phyloP scores from a whole-genome alignment of 2,329 filamentous ascomycete genomes.

The Scedosporium apiospermum region DNA sequence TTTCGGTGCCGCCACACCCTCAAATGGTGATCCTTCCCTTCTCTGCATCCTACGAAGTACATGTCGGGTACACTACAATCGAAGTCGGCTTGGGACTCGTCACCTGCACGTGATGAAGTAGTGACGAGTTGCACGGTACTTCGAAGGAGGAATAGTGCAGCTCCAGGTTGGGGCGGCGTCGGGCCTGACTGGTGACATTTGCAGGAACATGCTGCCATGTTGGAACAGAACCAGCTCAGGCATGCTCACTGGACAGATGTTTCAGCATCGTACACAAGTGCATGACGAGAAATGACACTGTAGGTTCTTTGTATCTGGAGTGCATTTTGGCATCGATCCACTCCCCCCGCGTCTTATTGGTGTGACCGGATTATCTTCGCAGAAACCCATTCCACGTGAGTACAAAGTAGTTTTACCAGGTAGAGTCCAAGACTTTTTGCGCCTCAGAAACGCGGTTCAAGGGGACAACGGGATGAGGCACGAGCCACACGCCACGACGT shows the following conservation, averaged over 20 bases:
- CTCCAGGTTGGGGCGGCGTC: background rate
- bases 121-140: background rate
- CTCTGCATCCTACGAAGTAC: background rate
- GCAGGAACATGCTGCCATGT: conserved; percentile 1
- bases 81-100: background rate
- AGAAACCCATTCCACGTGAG: background rate
- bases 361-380: background rate
- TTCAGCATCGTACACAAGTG: background rate
- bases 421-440: background rate
- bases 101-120: background rate
- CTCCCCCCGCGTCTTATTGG: background rate
- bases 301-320: background rate
- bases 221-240: background rate
- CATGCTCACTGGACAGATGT: background rate
- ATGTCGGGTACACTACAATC: background rate
- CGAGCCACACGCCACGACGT: background rate
- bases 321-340: background rate
- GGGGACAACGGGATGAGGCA: background rate
- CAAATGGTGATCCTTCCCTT: background rate
- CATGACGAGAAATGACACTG: background rate
- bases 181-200: background rate
- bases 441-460: background rate
- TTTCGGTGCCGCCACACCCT: no score
- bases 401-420: background rate
- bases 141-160: background rate